Evolutionary conservation across 805 yeast species (phyloP).

Genomic region (Phaffomyces antillensis): DNA sequence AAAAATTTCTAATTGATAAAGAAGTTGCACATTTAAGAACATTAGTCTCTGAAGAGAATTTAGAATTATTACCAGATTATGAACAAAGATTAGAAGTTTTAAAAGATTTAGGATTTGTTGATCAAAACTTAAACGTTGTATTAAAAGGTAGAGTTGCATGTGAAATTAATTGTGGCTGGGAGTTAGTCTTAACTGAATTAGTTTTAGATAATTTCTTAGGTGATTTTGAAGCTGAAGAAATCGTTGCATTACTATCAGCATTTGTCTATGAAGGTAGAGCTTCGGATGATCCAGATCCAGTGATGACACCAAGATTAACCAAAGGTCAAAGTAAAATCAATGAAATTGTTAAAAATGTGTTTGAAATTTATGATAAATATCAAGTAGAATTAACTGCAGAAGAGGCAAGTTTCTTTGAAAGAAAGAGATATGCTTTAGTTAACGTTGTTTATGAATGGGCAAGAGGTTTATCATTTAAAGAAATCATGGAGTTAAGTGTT

Average conservation of each 20-base stretch:
- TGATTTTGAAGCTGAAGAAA: constrained; percentile 91
- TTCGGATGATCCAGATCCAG: constrained; percentile 51
- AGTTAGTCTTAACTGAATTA: constrained; percentile 80
- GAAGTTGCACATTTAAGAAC: constrained; percentile 51
- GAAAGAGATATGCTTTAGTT: constrained; percentile 81
- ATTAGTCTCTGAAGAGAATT: constrained; percentile 75
- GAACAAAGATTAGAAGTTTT: constrained; percentile 81
- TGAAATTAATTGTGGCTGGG: constrained; percentile 89
- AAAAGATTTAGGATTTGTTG: constrained; percentile 73
- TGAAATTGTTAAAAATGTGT: constrained; percentile 59
- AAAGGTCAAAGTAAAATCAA: constrained; percentile 60
- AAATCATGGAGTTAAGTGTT: constrained; percentile 80
- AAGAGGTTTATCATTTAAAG: constrained; percentile 83
- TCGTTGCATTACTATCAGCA: constrained; percentile 87
- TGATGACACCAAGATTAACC: constrained; percentile 73
- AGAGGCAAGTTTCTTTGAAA: constrained; percentile 76
- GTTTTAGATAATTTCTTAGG: constrained; percentile 87
- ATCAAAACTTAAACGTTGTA: constrained; percentile 64
- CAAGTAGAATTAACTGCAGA: constrained; percentile 76
- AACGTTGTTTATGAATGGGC: constrained; percentile 99
- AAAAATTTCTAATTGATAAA: constrained; percentile 36
- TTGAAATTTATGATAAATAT: constrained; percentile 53
- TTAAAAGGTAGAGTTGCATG: constrained; percentile 92
- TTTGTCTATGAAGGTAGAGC: constrained; percentile 85
- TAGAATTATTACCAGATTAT: constrained; percentile 88